Evolutionary conservation across 352 stramenopile genomes (phyloP), one percentile per base, ranked within the genome.

Genomic region (Globisporangium alternatum): DNA sequence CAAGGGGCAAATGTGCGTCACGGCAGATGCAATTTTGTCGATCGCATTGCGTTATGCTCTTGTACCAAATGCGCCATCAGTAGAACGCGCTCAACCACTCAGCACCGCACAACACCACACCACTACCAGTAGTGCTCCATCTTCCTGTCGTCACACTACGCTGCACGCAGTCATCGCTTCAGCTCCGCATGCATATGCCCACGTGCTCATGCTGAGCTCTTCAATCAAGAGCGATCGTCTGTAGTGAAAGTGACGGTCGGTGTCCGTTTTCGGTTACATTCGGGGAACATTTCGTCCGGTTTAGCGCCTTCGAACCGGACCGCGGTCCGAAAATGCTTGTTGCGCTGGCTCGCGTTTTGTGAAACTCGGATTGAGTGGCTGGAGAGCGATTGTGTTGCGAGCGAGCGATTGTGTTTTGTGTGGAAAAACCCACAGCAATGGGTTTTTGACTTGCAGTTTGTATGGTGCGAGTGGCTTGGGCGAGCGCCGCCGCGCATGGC

Each of bases 401-500:
- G 12, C 2, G n/a, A 12, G 17, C 13, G 31, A 33, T 9, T 12
- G 2, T 33, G 25, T 55, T 21, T 56, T 21, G 43, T 64, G 25
- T 52, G n/a, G 49, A 58, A 65, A 64, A 58, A 33, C 47, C 59
- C 8, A 41, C 17, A 12, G 31, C 2, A 43, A 30, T 44, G 25
- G 44, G 25, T 41, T 60, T 49, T 58, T 60, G 49, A 66, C 56
- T 72, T 64, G 62, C n/a, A 39, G 28, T 69, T 59, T 66, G 66
- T 72, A 69, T 69, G 55, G 39, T 25, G 21, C 2, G 10, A 31
- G 33, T 8, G 31, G 51, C 31, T n/a, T 8, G 8, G 3, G 28
- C 21, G 10, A 48, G 8, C 17, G 25, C 22, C 6, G 41, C 48
- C 3, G n/a, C 22, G 28, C 60, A 41, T 39, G 43, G 7, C 15